These are phyloP conservation scores for Vickermania spadyakhi DNA, from an alignment of 208 protist genomes.

Conservation along the genomic window DNA sequence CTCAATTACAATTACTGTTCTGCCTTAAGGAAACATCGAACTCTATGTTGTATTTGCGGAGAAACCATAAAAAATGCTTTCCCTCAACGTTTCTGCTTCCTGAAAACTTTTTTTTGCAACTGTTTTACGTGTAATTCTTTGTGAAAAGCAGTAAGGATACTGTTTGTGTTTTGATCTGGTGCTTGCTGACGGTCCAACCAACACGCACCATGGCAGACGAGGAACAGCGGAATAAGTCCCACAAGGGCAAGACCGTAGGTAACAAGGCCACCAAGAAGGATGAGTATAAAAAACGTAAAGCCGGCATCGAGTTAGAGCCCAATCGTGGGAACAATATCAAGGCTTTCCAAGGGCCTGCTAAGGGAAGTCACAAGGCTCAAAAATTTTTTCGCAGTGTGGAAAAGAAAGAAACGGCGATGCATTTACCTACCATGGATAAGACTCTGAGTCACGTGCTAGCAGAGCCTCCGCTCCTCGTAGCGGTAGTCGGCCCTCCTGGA, in stretches of 20 bases:
- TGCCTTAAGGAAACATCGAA: too few relatives aligned
- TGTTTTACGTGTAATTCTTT: too few relatives aligned
- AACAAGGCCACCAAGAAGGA: slow-evolving; percentile 86
- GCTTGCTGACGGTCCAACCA: too few relatives aligned
- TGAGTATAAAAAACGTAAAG: slow-evolving; percentile 77
- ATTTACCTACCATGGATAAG: slow-evolving; percentile 81
- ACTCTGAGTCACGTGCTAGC: slow-evolving; percentile 70
- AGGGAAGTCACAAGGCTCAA: slow-evolving; percentile 69
- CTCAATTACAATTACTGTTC: too few relatives aligned
- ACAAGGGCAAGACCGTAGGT: slow-evolving; percentile 81
- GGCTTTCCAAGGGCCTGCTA: slow-evolving; percentile 79
- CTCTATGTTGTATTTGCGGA: too few relatives aligned
- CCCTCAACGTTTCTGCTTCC: too few relatives aligned
- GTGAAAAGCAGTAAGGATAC: too few relatives aligned
- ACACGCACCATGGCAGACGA: slow-evolving; percentile 17
- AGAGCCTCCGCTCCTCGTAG: slow-evolving; percentile 94
- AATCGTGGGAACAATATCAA: slow-evolving; percentile 88
- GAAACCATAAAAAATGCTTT: too few relatives aligned
- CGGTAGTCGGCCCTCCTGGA: slow-evolving; percentile 94
- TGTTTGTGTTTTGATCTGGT: too few relatives aligned
- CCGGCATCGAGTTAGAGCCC: slow-evolving; percentile 82
- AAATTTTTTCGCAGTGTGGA: slow-evolving; percentile 77
- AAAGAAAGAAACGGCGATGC: slow-evolving; percentile 75
- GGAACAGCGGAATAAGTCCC: slow-evolving; percentile 80
- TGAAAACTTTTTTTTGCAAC: too few relatives aligned